Base-by-base conservation (phyloP, 192 early-diverging fungal species). In the Borealophlyctis nickersoniae region DNA sequence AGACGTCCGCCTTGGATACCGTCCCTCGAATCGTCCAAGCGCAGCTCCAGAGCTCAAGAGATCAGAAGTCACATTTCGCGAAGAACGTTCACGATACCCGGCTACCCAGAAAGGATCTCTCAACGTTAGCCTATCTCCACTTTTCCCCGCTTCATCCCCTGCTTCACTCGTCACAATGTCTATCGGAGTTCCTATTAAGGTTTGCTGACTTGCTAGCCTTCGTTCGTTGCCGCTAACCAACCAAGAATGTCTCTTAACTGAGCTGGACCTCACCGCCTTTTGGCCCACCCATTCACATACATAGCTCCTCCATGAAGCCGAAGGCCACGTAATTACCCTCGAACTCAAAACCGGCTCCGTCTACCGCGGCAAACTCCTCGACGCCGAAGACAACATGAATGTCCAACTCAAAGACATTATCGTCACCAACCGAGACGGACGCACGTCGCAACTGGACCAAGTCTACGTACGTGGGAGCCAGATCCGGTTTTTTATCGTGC, bases 341-440 rank as follows among this genome's bases (percentile, higher is more conserved):
- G 96, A 99, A 72, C 84, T 97, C 49, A 95, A 96, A 73, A 95
- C 91, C 59, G 94, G 94, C 45, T 86, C 89, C 60, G 82, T 93
- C 48, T 97, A 96, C 81, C 91, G 96, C 58, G 96, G 96, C 50
- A 91, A 89, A 66, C 86, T 99, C 28, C 81, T 91, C 34, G 95
- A 99, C 72, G 88, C 91, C 50, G 96, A 99, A 76, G 96, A 99
- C 79, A 99, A 97, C 77, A 99, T 99, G 96, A 99, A 99, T 67
- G 88, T 97, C 36, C 96, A 97, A 79, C 83, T 99, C 62, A 88
- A 86, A 66, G 91, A 97, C 61, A 93, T 99, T 58, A 91, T 89
- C 29, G 92, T 94, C 39, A 96, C 94, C 2, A 85, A 81, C 65
- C 86, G 95, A 36, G 96, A 99, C 70, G 96, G 96, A 23, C 87